Evolutionary conservation across 2,329 filamentous ascomycete genomes (phyloP).

Genomic region (Xylariales sp.): DNA sequence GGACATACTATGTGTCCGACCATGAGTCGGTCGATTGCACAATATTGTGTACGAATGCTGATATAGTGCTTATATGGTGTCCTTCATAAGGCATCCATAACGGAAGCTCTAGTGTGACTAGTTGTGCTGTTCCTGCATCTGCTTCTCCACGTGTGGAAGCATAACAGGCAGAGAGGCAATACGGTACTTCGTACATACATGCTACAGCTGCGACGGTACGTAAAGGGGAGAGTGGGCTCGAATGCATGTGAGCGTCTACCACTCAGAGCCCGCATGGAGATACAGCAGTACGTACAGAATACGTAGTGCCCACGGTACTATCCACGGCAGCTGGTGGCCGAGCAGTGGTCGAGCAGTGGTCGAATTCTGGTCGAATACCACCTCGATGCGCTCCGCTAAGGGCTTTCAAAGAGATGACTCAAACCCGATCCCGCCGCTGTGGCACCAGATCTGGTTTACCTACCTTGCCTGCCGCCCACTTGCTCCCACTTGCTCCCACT

Average conservation of each 20-base stretch:
- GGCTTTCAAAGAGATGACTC: conserved; percentile 15
- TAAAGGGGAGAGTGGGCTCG: not conserved
- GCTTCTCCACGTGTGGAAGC: conserved; percentile 34
- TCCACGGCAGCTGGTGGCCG: too few relatives aligned
- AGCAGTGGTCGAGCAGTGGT: too few relatives aligned
- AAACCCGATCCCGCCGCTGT: conserved; percentile 27
- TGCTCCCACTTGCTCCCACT: not conserved
- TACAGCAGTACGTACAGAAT: too few relatives aligned
- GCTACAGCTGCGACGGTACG: not conserved
- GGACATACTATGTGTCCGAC: conserved; percentile 13
- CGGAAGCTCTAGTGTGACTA: not conserved
- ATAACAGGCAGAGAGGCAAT: conserved; percentile 24
- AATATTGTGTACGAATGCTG: not conserved
- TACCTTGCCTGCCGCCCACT: conserved; percentile 16
- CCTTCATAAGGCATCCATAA: conserved; percentile 1
- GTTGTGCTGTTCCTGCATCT: conserved; percentile 37
- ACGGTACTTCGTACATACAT: conserved; percentile 7
- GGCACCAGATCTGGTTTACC: conserved; percentile 22
- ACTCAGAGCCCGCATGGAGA: too few relatives aligned
- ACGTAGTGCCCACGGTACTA: too few relatives aligned
- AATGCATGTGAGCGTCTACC: not conserved
- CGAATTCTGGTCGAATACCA: not conserved
- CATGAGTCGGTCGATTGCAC: conserved; percentile 17
- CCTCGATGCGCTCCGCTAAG: not conserved
- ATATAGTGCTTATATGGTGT: not conserved